These are phyloP conservation scores for Monascus ruber DNA, from an alignment of 2,329 filamentous ascomycete species.

Conservation along the genomic window DNA sequence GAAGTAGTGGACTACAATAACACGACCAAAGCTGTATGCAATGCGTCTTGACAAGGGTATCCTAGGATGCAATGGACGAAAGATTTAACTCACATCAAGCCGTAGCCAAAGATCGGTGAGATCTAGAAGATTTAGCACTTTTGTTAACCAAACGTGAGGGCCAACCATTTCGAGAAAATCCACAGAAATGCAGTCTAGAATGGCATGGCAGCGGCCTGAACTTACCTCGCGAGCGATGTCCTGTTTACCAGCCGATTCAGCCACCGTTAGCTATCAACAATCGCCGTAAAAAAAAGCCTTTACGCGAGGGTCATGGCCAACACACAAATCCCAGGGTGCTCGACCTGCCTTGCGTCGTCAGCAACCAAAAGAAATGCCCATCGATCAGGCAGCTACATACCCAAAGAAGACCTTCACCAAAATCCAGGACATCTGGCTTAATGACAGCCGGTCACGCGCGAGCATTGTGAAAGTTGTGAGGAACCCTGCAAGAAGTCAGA, in stretches of 20 bases:
- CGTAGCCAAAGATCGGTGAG: conserved; percentile 29
- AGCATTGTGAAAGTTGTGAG: conserved; percentile 63
- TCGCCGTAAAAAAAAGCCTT: neutral
- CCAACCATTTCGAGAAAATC: conserved; percentile 25
- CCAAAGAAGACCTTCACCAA: conserved; percentile 54
- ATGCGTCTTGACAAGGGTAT: conserved; percentile 11
- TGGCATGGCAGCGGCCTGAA: conserved; percentile 16
- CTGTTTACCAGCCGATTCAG: conserved; percentile 30
- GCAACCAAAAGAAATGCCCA: conserved; percentile 9
- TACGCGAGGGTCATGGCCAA: conserved; percentile 9
- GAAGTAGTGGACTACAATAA: conserved; percentile 10
- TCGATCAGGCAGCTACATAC: conserved; percentile 17
- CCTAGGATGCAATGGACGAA: conserved; percentile 7
- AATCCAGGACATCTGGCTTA: conserved; percentile 48
- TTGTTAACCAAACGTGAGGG: conserved; percentile 24
- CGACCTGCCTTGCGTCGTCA: conserved; percentile 28
- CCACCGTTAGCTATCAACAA: conserved; percentile 20
- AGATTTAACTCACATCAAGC: conserved; percentile 24
- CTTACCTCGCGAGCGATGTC: conserved; percentile 28
- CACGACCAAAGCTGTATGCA: conserved; percentile 26
- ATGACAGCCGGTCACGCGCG: conserved; percentile 45
- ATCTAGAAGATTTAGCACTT: conserved; percentile 27
- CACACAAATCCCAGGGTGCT: conserved; percentile 49
- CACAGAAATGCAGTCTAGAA: conserved; percentile 11
- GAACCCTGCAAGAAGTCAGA: conserved; percentile 48